phyloP scores from a whole-genome alignment of 2,329 filamentous ascomycete genomes.

The Fusarium virguliforme region DNA sequence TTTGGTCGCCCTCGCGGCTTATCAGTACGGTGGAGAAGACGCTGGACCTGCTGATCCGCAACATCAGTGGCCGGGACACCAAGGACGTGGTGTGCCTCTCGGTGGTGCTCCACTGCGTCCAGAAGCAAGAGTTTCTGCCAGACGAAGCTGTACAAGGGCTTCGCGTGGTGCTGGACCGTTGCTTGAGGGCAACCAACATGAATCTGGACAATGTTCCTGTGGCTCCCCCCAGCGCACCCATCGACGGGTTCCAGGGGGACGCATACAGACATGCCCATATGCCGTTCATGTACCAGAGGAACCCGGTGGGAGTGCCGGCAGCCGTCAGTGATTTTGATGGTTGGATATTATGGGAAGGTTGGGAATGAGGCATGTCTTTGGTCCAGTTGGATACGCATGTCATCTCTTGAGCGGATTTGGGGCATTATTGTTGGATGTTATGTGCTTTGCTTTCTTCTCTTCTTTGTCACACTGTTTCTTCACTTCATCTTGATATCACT shows the following conservation, averaged over 20 bases:
- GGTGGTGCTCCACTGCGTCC: conserved; percentile 65
- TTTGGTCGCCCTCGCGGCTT: conserved; percentile 62
- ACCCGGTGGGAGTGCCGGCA: conserved; percentile 49
- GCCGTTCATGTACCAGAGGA: conserved; percentile 54
- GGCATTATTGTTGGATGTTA: not conserved
- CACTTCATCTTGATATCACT: conserved; percentile 18
- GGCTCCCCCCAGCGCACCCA: conserved; percentile 18
- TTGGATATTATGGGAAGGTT: conserved; percentile 61
- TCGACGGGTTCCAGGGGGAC: conserved; percentile 48
- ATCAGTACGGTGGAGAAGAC: conserved; percentile 64
- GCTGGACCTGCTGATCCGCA: conserved; percentile 62
- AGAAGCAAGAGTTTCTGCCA: conserved; percentile 59
- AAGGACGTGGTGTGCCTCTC: conserved; percentile 67
- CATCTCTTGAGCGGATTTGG: conserved; percentile 3
- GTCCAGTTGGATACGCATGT: not conserved
- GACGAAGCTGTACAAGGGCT: conserved; percentile 62
- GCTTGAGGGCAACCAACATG: conserved; percentile 62
- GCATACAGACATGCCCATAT: conserved; percentile 51
- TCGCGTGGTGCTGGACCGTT: conserved; percentile 62
- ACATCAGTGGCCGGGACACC: conserved; percentile 66
- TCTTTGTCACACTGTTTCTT: conserved; percentile 11
- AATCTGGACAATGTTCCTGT: conserved; percentile 58
- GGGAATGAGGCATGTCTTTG: conserved; percentile 51
- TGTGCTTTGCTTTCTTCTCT: not conserved
- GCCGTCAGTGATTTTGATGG: conserved; percentile 52